Conservation (phyloP, 148 eudicot genomes). For the Nyssa sinensis region DNA sequence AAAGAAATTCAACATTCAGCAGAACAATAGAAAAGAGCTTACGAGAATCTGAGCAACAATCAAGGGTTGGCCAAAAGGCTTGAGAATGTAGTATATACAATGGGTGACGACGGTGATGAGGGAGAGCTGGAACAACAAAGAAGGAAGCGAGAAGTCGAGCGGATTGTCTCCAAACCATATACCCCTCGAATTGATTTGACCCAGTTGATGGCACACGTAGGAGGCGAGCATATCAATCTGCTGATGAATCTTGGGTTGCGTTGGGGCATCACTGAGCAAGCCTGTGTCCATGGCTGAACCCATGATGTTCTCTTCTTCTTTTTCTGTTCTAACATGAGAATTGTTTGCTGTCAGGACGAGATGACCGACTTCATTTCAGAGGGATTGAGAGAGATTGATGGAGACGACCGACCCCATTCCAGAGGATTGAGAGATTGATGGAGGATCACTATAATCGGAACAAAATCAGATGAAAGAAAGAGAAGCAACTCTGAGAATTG, state of each 20-base stretch:
- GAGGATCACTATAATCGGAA: too few species aligned
- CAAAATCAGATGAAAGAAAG: too few species aligned
- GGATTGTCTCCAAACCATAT: constrained; percentile 23
- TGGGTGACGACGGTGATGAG: constrained; percentile 27
- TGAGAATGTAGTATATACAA: constrained; percentile 13
- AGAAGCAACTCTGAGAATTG: too few species aligned
- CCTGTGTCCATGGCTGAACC: background rate
- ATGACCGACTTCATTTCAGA: too few species aligned
- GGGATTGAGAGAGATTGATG: too few species aligned
- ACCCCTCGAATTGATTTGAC: constrained; percentile 14
- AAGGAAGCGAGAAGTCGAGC: constrained; percentile 23
- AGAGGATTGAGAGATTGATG: too few species aligned
- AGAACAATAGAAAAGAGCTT: constrained; percentile 10
- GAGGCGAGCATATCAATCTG: background rate
- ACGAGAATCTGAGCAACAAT: constrained; percentile 34
- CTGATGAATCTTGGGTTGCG: background rate
- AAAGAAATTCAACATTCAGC: too few species aligned
- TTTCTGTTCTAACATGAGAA: background rate
- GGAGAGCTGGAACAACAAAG: constrained; percentile 22
- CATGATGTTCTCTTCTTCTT: background rate
- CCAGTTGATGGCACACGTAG: constrained; percentile 22
- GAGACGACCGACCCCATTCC: too few species aligned
- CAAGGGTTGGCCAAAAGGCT: constrained; percentile 35
- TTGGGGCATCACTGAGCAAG: background rate
- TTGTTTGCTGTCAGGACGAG: background rate